Percentiles rank a stretch among this genome's conserved stretches.
Evolutionary conservation across 257 asterid genomes (phyloP).

Genomic region (Fraxinus americana): DNA sequence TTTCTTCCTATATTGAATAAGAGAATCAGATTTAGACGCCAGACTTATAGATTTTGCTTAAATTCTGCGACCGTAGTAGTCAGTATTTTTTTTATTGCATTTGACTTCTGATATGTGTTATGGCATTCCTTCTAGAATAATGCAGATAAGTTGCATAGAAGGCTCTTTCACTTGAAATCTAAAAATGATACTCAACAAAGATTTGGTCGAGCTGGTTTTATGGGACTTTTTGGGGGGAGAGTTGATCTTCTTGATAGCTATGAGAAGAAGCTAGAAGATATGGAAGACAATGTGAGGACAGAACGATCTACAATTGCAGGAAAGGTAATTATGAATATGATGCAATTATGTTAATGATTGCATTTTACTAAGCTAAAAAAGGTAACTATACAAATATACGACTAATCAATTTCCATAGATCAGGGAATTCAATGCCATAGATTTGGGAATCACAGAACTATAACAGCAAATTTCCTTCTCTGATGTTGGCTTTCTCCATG

Average conservation of each 20-base stretch:
- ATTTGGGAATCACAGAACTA: constrained; percentile 1
- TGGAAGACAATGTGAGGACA: constrained; percentile 63
- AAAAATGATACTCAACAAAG: constrained; percentile 40
- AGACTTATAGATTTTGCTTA: constrained; percentile 11
- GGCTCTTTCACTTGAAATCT: constrained; percentile 56
- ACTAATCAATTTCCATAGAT: background rate
- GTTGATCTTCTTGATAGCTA: constrained; percentile 56
- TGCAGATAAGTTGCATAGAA: constrained; percentile 58
- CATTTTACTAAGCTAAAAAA: background rate
- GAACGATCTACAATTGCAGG: constrained; percentile 64
- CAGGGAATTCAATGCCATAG: background rate
- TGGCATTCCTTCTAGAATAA: constrained; percentile 49
- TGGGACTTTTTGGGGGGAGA: constrained; percentile 67
- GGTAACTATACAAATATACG: background rate
- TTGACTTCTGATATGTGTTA: constrained; percentile 28
- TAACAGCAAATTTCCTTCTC: background rate
- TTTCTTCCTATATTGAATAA: constrained; percentile 8
- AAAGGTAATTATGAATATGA: constrained; percentile 51
- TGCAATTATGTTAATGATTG: background rate
- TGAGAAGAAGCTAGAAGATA: constrained; percentile 72
- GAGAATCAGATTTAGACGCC: constrained; percentile 1
- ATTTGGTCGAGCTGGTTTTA: constrained; percentile 52
- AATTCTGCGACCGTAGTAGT: constrained; percentile 15
- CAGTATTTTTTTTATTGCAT: constrained; percentile 8
- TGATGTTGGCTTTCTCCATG: background rate